These are phyloP conservation scores for Kodamaea sagamina DNA, from an alignment of 805 yeast species.

Conservation along the genomic window DNA sequence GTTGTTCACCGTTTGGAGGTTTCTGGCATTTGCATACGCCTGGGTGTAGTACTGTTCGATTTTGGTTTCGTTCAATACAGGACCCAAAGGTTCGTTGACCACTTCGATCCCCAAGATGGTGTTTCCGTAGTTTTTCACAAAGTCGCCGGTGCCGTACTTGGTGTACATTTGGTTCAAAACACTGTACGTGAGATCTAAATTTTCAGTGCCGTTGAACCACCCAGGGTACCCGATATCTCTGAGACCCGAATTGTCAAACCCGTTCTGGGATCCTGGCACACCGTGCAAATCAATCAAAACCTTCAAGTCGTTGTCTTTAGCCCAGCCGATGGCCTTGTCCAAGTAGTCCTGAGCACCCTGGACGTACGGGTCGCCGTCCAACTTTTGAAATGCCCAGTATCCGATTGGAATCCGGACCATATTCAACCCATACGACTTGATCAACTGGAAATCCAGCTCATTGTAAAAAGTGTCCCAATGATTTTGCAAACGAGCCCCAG, in stretches of 20 bases:
- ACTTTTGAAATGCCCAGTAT: conserved; percentile 70
- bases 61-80: conserved; percentile 23
- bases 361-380: conserved; percentile 60
- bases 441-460: conserved; percentile 57
- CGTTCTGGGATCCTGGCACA: conserved; percentile 83
- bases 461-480: conserved; percentile 65
- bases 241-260: conserved; percentile 79
- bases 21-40: conserved; percentile 36
- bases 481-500: conserved; percentile 40
- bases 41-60: conserved; percentile 31
- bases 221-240: conserved; percentile 46
- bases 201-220: conserved; percentile 33
- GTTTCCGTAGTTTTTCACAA: conserved; percentile 25
- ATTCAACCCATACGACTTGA: conserved; percentile 57
- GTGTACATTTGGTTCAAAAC: conserved; percentile 35
- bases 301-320: conserved; percentile 55
- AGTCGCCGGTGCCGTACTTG: conserved; percentile 36
- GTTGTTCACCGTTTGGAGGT: conserved; percentile 34
- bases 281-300: conserved; percentile 82
- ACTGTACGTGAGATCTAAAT: conserved; percentile 31
- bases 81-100: conserved; percentile 42
- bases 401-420: conserved; percentile 79
- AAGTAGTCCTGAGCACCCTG: conserved; percentile 66
- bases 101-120: conserved; percentile 43
- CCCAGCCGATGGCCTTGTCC: conserved; percentile 69